These are phyloP conservation scores for Backusella mclennaniae DNA, from an alignment of 192 early-diverging fungal species.

Conservation along the genomic window DNA sequence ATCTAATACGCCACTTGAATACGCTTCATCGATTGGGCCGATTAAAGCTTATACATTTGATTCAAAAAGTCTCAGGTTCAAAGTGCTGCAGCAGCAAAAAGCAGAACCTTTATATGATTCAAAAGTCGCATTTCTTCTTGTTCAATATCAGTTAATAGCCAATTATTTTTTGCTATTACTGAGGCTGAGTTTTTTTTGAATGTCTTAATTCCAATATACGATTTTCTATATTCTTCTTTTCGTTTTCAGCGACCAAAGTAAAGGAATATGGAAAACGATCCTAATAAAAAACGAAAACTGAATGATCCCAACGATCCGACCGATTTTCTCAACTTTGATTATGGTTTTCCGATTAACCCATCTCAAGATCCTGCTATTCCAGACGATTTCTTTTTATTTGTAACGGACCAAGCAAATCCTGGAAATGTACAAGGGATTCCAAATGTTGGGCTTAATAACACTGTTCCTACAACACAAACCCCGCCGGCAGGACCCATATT, in stretches of 20 bases:
- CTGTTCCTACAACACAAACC: not conserved
- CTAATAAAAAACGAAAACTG: not conserved
- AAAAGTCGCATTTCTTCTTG: not conserved
- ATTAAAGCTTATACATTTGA: not conserved
- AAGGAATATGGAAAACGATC: not conserved
- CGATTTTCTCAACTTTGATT: conserved; percentile 16
- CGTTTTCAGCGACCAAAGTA: not conserved
- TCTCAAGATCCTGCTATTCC: not conserved
- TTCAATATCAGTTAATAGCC: not conserved
- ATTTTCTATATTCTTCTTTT: not conserved
- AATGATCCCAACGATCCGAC: not conserved
- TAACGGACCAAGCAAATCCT: not conserved
- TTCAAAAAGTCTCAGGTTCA: not conserved
- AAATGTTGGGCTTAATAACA: not conserved
- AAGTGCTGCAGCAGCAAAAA: not conserved
- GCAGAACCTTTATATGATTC: not conserved
- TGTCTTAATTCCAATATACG: not conserved
- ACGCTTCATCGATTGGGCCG: no score
- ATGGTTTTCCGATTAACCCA: not conserved
- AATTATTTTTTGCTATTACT: not conserved
- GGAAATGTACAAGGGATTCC: not conserved
- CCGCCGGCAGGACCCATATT: not conserved
- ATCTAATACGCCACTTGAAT: no score
- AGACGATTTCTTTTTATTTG: conserved; percentile 21
- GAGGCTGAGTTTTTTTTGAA: not conserved